Evolutionary conservation across 768 basidiomycete genomes (phyloP), one percentile per base, ranked within the genome.

Genomic region (Phlebiopsis flavidoalba): DNA sequence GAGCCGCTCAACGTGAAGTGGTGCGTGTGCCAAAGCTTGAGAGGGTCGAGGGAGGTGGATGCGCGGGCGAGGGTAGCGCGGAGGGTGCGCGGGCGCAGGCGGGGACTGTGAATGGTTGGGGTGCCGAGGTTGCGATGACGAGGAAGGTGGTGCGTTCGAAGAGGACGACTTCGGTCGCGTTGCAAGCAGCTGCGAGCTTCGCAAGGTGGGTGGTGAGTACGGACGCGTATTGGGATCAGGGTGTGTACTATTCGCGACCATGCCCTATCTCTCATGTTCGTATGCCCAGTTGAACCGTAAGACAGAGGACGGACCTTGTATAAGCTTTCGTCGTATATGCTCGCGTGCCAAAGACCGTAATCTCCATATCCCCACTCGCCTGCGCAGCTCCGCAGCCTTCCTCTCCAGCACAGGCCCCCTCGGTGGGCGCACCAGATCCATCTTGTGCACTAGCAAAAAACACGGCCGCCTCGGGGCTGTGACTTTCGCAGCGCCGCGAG

Each of bases 201-300:
- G 87, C 83, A 17, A 99, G 83, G 66, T 98, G 95, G 63, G 82
- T 87, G 1, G 89, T 87, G 45, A 99, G 87, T 49, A 93, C 86
- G n/a, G 86, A 77, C 37, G 93, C 93, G 65, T 98, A n/a, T 98
- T 4, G 97, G 97, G 60, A 98, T 96, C 66, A 99, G 81, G 15
- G 93, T 94, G 69, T 97, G 93, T 15, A 99, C 95, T 61, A 99
- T 96, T 64, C 87, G 88, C 19, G 97, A 98, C 97, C 97, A 98
- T 19, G 97, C 97, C n/a, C 96, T 98, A 10, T 37, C 8, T 3
- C 17, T 36, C 33, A 12, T 8, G 15, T 11, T 31, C 5, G 17
- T 3, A 59, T 31, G 43, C 3, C n/a, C 52, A 52, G 35, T 43
- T 60, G 45, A 0, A n/a, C 37, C n/a, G 31, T n/a, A 19, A 2